These are phyloP conservation scores for Alectoria sarmentosa DNA, from an alignment of 495 filamentous ascomycete species.

Conservation along the genomic window DNA sequence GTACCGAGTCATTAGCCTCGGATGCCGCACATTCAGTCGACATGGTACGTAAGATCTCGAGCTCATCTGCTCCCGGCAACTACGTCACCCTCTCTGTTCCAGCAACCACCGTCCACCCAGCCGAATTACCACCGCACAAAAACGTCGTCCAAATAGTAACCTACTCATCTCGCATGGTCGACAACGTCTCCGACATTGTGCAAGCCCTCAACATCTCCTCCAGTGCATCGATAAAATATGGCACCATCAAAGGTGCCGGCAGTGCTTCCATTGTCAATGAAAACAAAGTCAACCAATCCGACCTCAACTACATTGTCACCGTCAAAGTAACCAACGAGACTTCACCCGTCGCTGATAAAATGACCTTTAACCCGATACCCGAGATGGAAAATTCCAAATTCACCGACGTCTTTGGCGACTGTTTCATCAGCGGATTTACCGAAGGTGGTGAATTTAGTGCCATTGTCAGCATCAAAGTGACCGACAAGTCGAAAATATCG, in stretches of 20 bases:
- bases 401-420: constrained; percentile 33
- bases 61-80: not conserved
- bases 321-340: constrained; percentile 36
- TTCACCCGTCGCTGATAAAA: constrained; percentile 20
- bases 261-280: constrained; percentile 33
- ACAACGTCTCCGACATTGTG: constrained; percentile 34
- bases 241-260: constrained; percentile 32
- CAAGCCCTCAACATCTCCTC: constrained; percentile 33
- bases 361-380: constrained; percentile 30
- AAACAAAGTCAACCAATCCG: constrained; percentile 32
- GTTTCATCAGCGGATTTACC: constrained; percentile 33
- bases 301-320: constrained; percentile 34
- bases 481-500: constrained; percentile 29
- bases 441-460: constrained; percentile 35
- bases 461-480: constrained; percentile 31
- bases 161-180: constrained; percentile 31
- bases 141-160: constrained; percentile 27
- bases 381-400: constrained; percentile 28
- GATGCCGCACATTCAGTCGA: not conserved
- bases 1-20: not conserved
- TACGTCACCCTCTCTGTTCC: not conserved
- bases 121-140: constrained; percentile 4
- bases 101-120: constrained; percentile 2
- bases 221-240: constrained; percentile 32
- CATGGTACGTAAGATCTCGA: constrained; percentile 1